Conservation (phyloP, 257 asterid species). For the Solanum ahanhuiri region DNA sequence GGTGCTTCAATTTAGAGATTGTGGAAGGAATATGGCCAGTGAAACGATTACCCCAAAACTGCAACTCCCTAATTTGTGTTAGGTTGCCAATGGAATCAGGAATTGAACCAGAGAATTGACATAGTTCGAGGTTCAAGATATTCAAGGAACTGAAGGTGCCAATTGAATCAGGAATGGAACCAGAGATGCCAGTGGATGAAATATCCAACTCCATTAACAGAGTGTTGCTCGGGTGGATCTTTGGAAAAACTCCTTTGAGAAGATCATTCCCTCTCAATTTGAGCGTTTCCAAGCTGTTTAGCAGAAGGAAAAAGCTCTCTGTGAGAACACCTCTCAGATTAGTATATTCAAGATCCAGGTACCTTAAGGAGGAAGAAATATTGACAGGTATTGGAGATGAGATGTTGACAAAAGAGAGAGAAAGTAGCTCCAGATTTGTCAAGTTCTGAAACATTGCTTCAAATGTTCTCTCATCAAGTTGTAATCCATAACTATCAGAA, state of each 20-base stretch:
- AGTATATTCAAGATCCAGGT: fast-evolving
- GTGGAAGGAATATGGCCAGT: too few species aligned
- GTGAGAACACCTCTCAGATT: not conserved
- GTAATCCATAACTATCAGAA: fast-evolving
- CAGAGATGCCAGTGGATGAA: not conserved
- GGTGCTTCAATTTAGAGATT: too few species aligned
- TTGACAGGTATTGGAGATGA: not conserved
- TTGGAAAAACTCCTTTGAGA: not conserved
- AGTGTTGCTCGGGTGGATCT: not conserved
- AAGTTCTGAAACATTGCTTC: not conserved
- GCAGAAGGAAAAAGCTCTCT: not conserved
- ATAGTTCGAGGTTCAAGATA: fast-evolving
- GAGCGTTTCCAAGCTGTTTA: not conserved
- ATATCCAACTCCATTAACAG: not conserved
- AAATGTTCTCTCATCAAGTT: not conserved
- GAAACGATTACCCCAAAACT: too few species aligned
- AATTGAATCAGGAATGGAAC: not conserved
- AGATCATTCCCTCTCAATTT: fast-evolving
- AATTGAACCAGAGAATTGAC: too few species aligned
- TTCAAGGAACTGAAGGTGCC: not conserved
- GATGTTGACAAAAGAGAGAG: fast-evolving
- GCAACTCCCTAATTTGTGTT: too few species aligned
- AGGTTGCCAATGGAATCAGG: too few species aligned
- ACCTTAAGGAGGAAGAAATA: not conserved
- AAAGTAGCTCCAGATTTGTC: not conserved